Percentiles rank a stretch among this genome's conserved stretches.
Conservation (phyloP, 2,329 filamentous ascomycete species). For the Epichloe typhina region DNA sequence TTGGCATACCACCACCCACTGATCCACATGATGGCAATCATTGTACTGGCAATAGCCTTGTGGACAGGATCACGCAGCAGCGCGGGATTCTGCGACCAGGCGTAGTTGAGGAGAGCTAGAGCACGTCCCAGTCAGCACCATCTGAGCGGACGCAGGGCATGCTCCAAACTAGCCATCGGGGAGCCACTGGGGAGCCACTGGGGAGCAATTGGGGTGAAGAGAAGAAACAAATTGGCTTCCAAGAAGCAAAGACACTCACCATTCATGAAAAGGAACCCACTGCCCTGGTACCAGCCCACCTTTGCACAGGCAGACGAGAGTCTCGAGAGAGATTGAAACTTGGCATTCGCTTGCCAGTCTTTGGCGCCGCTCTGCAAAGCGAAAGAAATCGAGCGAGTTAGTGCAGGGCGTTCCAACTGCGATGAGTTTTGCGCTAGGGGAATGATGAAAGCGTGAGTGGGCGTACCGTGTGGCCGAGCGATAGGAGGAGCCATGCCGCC, state of each 20-base stretch:
- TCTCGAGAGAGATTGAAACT: slow-evolving; percentile 6
- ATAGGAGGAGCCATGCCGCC: slow-evolving; percentile 7
- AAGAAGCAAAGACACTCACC: slow-evolving; percentile 3
- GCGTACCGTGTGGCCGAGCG: slow-evolving; percentile 8
- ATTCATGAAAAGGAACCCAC: slow-evolving; percentile 7
- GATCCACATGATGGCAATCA: slow-evolving; percentile 7
- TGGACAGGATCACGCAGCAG: slow-evolving; percentile 7
- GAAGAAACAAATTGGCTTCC: background rate
- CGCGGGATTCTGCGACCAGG: slow-evolving; percentile 8
- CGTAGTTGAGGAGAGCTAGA: slow-evolving; percentile 8
- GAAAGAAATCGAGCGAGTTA: background rate
- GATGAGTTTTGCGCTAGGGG: background rate
- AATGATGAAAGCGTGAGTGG: background rate
- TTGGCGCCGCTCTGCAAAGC: slow-evolving; percentile 4
- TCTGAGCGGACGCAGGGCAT: background rate
- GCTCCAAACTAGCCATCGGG: no score
- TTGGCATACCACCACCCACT: slow-evolving; percentile 8
- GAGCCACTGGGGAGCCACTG: background rate
- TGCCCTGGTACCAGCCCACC: slow-evolving; percentile 9
- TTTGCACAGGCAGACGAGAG: slow-evolving; percentile 5
- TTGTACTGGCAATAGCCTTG: slow-evolving; percentile 6
- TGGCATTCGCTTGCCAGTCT: slow-evolving; percentile 8
- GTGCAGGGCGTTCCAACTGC: background rate
- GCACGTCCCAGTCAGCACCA: background rate
- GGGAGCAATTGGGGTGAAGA: background rate